These are phyloP conservation scores for Calonectria pauciramosa DNA, from an alignment of 2,329 filamentous ascomycete species.

Conservation along the genomic window DNA sequence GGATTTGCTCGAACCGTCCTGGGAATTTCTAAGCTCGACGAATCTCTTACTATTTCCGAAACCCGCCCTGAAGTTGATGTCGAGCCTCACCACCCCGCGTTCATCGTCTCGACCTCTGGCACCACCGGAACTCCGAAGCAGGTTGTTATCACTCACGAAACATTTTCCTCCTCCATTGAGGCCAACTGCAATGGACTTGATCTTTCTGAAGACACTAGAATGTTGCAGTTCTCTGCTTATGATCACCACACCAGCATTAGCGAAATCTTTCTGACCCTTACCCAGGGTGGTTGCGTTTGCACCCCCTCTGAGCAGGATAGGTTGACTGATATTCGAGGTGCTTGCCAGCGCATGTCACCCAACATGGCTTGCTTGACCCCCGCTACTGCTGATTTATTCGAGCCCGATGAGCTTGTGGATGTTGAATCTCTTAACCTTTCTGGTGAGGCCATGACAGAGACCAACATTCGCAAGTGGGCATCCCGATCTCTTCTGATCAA, in stretches of 20 bases:
- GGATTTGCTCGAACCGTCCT: neutral
- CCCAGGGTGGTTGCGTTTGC: neutral
- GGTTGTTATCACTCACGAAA: neutral
- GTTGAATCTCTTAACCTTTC: conserved; percentile 20
- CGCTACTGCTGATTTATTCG: neutral
- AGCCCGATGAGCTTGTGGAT: conserved; percentile 8
- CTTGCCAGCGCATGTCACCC: neutral
- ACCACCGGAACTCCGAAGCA: neutral
- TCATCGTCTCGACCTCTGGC: neutral
- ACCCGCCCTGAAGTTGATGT: neutral
- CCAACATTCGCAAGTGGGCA: conserved; percentile 8
- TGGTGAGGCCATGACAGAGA: conserved; percentile 4
- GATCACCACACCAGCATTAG: neutral
- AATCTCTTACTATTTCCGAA: neutral
- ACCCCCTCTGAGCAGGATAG: neutral
- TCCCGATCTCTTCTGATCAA: conserved; percentile 3
- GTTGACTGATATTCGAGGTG: neutral
- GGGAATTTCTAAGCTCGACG: neutral
- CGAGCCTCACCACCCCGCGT: neutral
- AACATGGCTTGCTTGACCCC: conserved; percentile 2
- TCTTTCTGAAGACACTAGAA: conserved; percentile 1
- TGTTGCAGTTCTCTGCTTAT: neutral
- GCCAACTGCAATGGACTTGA: neutral
- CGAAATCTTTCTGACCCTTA: neutral
- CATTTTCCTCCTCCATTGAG: neutral